Evolutionary conservation across 1,284 basidiomycete genomes (phyloP), one percentile per base, ranked within the genome.

Genomic region (Apiotrichum akiyoshidainum): DNA sequence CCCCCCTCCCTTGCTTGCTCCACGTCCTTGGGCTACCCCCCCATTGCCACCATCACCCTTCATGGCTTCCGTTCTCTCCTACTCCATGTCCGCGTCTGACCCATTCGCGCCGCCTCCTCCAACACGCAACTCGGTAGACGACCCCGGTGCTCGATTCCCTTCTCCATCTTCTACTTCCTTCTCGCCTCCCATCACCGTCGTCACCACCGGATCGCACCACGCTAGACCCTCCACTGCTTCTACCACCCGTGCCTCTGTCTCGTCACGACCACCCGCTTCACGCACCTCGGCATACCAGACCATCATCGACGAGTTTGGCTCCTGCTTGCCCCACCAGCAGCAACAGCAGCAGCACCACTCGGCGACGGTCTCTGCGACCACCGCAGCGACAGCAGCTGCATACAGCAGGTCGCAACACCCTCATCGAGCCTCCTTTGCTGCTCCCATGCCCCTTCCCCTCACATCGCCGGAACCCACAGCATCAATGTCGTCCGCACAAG

Each of bases 391-490:
- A 44, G 35, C 46, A 34, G 19, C 48, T 6, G 46, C 55, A 44
- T 35, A 41, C 22, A 35, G 41, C n/a, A 53, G 57, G 22, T 19
- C 47, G 26, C 53, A 55, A 5, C 64, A 61, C 42, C 48, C 64
- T 13, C 61, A 59, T 22, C 61, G 63, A 49, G 59, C 67, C 5
- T 64, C 65, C 26, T 31, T 31, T 31, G 26, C 26, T 31, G 26
- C 26, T 31, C 26, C 26, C n/a, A 66, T 73, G 65, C 68, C 70
- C 33, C 60, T 68, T 22, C 63, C 67, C 16, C 57, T 68, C 14
- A 60, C 70, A 9, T 22, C 57, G 16, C 55, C 66, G 33, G 67
- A 68, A 41, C 63, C 69, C 9, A 68, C 58, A 40, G 64, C 68
- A 9, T 66, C 65, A 11, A 65, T 65, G 31, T 67, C 67, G 1